Base-by-base conservation (phyloP, 805 yeast genomes). In the Barnettozyma siamensis region DNA sequence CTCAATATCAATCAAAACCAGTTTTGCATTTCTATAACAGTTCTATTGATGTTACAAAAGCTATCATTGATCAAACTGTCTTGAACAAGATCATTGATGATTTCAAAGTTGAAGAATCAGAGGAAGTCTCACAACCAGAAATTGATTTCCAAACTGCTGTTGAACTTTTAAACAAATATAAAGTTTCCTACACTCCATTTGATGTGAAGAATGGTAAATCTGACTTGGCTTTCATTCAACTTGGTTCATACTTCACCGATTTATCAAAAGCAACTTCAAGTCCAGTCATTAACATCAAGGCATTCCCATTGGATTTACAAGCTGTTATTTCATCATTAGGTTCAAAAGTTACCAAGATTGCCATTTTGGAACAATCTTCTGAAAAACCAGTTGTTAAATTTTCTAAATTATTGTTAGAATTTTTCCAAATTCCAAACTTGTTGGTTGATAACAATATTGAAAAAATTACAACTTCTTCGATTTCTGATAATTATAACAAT, bases 341-440 rank as follows among this genome's bases (percentile, higher is more conserved):
- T 78, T 8, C 75, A 77, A 40, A 67, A 69, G 45, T 70, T 72
- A 34, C 35, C 12, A 33, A 45, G 21, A 65, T 89, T 38, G 73
- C 83, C 15, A 68, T 85, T 19, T 84, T 85, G 55, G 95, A 88
- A 64, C 69, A 83, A 32, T 62, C 72, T 12, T 49, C 51, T 13
- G 38, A 44, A 19, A 51, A 49, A 32, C 48, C 52, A n/a, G 41
- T 54, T 8, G 61, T 67, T 9, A 64, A 64, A n/a, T 80, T 84
- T 63, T 76, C 84, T 13, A 87, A 91, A 4, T 67, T 88, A 32
- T 69, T 83, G 50, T 73, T 88, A 49, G 96, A 88, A 56, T 76
- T 88, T 50, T 76, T 88, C 60, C 73, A 78, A 38, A 76, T 77
- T 38, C 66, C 73, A 63, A 58, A 69, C 51, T 44, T 65, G 37